Percentiles rank a stretch among this genome's conserved stretches.
phyloP scores from a whole-genome alignment of 2,329 filamentous ascomycete genomes.

The Talaromyces marneffei region DNA sequence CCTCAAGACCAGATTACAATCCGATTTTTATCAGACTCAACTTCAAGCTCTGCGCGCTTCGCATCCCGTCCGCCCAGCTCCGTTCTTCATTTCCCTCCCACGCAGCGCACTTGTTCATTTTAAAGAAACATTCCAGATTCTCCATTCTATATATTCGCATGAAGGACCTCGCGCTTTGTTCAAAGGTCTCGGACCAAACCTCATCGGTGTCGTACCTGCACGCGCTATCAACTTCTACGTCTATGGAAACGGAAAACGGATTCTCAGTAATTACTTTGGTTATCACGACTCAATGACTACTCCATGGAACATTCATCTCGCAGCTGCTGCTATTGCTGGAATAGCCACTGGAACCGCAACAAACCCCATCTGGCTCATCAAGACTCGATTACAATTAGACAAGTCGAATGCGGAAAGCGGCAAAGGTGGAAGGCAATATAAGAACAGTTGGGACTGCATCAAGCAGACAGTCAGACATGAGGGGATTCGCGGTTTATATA shows the following conservation, averaged over 20 bases:
- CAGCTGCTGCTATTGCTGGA: constrained; percentile 70
- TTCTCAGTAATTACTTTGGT: constrained; percentile 64
- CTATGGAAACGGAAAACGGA: constrained; percentile 83
- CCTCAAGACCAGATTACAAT: constrained; percentile 86
- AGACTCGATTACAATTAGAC: constrained; percentile 87
- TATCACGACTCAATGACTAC: constrained; percentile 43
- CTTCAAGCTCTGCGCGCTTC: constrained; percentile 60
- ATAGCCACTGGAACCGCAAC: constrained; percentile 84
- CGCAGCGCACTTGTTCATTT: constrained; percentile 69
- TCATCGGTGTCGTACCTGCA: constrained; percentile 83
- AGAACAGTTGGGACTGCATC: constrained; percentile 82
- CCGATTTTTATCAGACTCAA: constrained; percentile 87
- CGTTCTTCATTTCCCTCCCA: constrained; percentile 55
- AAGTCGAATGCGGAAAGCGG: constrained; percentile 65
- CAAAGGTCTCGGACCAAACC: constrained; percentile 85
- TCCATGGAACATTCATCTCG: constrained; percentile 68
- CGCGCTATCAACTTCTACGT: constrained; percentile 90
- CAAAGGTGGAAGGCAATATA: constrained; percentile 61
- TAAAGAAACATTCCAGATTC: constrained; percentile 77
- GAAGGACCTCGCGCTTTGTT: constrained; percentile 87
- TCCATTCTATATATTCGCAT: constrained; percentile 69
- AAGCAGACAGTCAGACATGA: constrained; percentile 75
- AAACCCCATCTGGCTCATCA: constrained; percentile 95
- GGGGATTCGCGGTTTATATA: constrained; percentile 76
- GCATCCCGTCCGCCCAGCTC: constrained; percentile 47